These are phyloP conservation scores for Podaxis sp. DNA, from an alignment of 768 basidiomycete species.

Conservation along the genomic window DNA sequence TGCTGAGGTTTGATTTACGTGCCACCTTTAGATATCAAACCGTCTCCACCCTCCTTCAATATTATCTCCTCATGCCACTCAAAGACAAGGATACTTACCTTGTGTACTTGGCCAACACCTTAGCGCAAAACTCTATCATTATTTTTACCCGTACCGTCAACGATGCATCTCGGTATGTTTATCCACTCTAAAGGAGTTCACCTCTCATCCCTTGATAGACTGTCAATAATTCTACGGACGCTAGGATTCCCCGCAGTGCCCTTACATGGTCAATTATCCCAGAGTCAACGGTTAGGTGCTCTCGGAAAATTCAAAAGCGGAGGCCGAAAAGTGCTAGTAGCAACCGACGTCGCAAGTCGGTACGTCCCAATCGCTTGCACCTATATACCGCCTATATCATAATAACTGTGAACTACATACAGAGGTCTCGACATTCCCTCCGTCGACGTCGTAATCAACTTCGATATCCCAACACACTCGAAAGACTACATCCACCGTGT, in stretches of 20 bases:
- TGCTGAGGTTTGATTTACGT: conserved; percentile 5
- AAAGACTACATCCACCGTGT: conserved; percentile 99
- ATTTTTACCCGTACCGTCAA: conserved; percentile 96
- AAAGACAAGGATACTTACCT: conserved; percentile 91
- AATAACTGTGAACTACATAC: neutral
- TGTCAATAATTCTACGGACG: conserved; percentile 86
- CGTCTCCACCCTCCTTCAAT: conserved; percentile 91
- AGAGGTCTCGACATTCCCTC: conserved; percentile 95
- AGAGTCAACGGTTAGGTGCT: conserved; percentile 91
- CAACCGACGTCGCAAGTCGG: conserved; percentile 96
- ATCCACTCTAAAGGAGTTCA: neutral
- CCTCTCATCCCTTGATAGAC: conserved; percentile 35
- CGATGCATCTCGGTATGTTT: conserved; percentile 73
- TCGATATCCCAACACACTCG: conserved; percentile 95
- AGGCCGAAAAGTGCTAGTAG: conserved; percentile 86
- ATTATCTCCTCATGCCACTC: conserved; percentile 92
- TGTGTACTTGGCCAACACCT: conserved; percentile 82
- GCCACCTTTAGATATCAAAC: conserved; percentile 79
- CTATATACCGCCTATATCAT: neutral
- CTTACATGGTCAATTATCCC: conserved; percentile 91
- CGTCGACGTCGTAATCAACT: conserved; percentile 97
- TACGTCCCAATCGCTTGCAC: conserved; percentile 31
- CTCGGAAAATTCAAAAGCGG: conserved; percentile 95
- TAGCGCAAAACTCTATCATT: conserved; percentile 92
- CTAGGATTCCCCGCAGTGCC: conserved; percentile 95